A percentile compares a stretch with the other conserved stretches of the same genome.
Evolutionary conservation across 1,284 basidiomycete genomes (phyloP).

Genomic region (Coriolopsis trogii): DNA sequence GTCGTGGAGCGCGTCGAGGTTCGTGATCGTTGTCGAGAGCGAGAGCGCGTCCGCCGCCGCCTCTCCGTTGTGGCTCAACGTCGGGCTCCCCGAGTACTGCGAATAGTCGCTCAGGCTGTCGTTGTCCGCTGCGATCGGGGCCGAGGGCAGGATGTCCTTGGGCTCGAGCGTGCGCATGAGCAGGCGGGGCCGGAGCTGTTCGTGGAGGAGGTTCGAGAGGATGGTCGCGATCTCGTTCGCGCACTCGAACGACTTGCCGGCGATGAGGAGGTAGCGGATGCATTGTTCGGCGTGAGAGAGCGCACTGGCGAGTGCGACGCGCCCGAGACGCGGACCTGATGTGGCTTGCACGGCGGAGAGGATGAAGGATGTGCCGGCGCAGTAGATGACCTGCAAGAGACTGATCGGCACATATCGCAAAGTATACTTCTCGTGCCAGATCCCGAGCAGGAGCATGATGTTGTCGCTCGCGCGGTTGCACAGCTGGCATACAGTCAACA

Average conservation of each 20-base stretch:
- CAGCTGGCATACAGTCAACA: slow-evolving; percentile 38
- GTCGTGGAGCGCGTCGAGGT: slow-evolving; percentile 22
- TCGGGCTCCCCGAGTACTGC: neutral
- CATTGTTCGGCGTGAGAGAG: slow-evolving; percentile 48
- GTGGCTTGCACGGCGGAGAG: slow-evolving; percentile 60
- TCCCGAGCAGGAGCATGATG: slow-evolving; percentile 59
- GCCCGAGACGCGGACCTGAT: slow-evolving; percentile 39
- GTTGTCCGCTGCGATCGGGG: neutral
- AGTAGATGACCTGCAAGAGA: slow-evolving; percentile 64
- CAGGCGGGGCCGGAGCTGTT: slow-evolving; percentile 35
- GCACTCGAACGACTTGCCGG: slow-evolving; percentile 54
- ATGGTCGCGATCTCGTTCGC: slow-evolving; percentile 53
- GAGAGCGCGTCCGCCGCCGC: slow-evolving; percentile 17
- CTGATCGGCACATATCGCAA: slow-evolving; percentile 67
- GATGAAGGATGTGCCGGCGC: slow-evolving; percentile 66
- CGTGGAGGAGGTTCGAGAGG: slow-evolving; percentile 35
- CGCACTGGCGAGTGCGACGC: slow-evolving; percentile 36
- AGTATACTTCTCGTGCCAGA: slow-evolving; percentile 59
- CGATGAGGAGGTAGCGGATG: slow-evolving; percentile 50
- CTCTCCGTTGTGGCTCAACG: slow-evolving; percentile 3
- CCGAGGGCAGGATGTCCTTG: slow-evolving; percentile 22
- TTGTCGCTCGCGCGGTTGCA: slow-evolving; percentile 69
- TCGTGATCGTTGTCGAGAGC: slow-evolving; percentile 20
- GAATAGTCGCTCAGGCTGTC: neutral
- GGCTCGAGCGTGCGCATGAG: slow-evolving; percentile 32